phyloP scores from a whole-genome alignment of 2,329 filamentous ascomycete genomes.

The Neonectria hederae region DNA sequence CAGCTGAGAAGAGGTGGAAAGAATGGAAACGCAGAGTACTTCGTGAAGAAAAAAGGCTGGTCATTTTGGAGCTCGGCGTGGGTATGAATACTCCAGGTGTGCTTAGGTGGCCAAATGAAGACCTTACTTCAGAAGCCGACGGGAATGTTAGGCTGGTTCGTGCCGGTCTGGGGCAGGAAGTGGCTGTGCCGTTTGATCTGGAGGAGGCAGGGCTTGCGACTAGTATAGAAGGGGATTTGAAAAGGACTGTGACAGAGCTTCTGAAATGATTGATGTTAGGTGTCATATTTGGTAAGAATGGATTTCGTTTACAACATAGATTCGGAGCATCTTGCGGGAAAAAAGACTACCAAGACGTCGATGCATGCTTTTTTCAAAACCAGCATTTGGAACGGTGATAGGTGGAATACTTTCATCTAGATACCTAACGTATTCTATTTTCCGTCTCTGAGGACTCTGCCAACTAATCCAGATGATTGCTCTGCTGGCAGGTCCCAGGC shows the following conservation, averaged over 20 bases:
- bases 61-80: constrained; percentile 35
- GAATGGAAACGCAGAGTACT: constrained; percentile 14
- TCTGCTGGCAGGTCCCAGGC: no score
- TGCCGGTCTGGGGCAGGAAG: constrained; percentile 31
- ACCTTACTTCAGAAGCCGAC: constrained; percentile 22
- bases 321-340: no score
- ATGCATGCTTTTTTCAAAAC: no score
- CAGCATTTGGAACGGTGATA: no score
- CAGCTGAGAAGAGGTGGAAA: constrained; percentile 27
- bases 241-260: constrained; percentile 10
- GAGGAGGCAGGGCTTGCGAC: constrained; percentile 34
- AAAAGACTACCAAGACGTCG: no score
- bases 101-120: constrained; percentile 36
- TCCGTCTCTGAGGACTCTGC: no score
- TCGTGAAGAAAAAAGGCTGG: constrained; percentile 27
- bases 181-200: constrained; percentile 33
- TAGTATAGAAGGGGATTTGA: constrained; percentile 33
- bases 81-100: constrained; percentile 39
- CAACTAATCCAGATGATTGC: no score
- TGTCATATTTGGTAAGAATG: no score
- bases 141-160: constrained; percentile 33
- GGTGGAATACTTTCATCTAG: no score
- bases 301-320: no score
- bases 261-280: background rate
- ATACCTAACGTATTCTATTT: no score